Base-by-base conservation (phyloP, 306 rosid species). In the Alnus glutinosa region DNA sequence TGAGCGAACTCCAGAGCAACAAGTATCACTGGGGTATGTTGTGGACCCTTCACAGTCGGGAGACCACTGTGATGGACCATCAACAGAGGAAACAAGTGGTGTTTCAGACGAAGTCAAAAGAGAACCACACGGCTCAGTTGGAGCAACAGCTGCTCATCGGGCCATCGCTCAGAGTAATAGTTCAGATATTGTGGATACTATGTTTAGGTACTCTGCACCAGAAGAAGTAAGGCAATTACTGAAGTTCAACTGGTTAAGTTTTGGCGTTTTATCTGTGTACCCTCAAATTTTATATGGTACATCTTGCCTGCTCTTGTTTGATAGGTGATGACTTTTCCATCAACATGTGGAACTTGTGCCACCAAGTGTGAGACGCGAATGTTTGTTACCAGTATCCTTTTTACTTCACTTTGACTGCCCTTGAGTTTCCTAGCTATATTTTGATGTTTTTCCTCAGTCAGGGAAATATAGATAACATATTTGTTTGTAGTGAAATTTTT, bases 261-360 rank as follows among this genome's bases (percentile, higher is more conserved):
- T 58, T 68, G 49, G 58, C 44, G 64, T 55, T 44, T 63, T 62
- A 55, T 75, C 23, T 30, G 28, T n/a, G 16, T 70, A 77, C 51
- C 36, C 28, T 32, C 13, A 63, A 63, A 15, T 67, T 34, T 55
- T 74, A 54, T 54, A n/a, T 2, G 9, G 14, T 58, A 28, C 59
- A 79, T 77, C 36, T 28, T 44, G 48, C 75, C 72, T 85, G 61
- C 79, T 75, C 71, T 42, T 37, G 51, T 59, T 62, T 83, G 84
- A 37, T 87, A 95, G 99, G 99, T 95, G 85, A 95, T 92, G 98
- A 93, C 99, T 78, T 95, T 95, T 83, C 99, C 99, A 59, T 87
- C 99, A 61, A 90, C 99, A 48, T 95, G 99, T 75, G 97, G 99
- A 74, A 77, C 83, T 64, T 95, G 99, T 87, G 83, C 86, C 11